Evolutionary conservation across 2,329 filamentous ascomycete genomes (phyloP).

Genomic region (Lecanicillium sp.): DNA sequence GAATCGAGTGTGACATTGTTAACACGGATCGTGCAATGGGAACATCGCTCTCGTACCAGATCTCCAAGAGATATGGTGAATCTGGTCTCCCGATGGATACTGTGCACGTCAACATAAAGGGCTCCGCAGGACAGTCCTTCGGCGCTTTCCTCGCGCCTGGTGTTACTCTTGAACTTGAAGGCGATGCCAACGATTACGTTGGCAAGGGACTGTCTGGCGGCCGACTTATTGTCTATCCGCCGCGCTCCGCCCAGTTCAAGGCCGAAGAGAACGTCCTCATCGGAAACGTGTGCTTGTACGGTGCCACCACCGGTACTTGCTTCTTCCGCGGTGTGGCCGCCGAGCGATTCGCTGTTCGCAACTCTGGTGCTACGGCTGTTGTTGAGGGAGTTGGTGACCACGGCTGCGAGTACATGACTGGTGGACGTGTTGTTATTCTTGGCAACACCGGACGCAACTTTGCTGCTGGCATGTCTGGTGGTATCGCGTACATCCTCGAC

Average conservation of each 20-base stretch:
- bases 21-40: conserved; percentile 94
- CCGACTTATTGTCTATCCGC: conserved; percentile 87
- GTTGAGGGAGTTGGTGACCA: conserved; percentile 96
- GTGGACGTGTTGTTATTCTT: conserved; percentile 80
- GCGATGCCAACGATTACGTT: conserved; percentile 94
- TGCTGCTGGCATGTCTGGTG: conserved; percentile 95
- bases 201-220: conserved; percentile 93
- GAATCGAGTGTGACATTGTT: conserved; percentile 92
- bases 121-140: conserved; percentile 93
- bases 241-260: conserved; percentile 84
- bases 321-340: conserved; percentile 97
- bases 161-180: conserved; percentile 90
- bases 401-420: conserved; percentile 98
- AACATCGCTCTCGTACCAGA: conserved; percentile 90
- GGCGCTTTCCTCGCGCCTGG: conserved; percentile 90
- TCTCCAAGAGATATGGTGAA: conserved; percentile 87
- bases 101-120: conserved; percentile 93
- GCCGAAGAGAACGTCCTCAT: conserved; percentile 93
- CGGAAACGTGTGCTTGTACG: conserved; percentile 92
- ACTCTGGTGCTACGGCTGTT: conserved; percentile 92
- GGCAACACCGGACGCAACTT: conserved; percentile 93
- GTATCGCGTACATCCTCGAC: conserved; percentile 92
- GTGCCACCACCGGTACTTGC: conserved; percentile 81
- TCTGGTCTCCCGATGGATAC: conserved; percentile 85
- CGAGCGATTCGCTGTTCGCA: conserved; percentile 92